Conservation (phyloP, 495 filamentous ascomycete species). For the Rhypophila decipiens region DNA sequence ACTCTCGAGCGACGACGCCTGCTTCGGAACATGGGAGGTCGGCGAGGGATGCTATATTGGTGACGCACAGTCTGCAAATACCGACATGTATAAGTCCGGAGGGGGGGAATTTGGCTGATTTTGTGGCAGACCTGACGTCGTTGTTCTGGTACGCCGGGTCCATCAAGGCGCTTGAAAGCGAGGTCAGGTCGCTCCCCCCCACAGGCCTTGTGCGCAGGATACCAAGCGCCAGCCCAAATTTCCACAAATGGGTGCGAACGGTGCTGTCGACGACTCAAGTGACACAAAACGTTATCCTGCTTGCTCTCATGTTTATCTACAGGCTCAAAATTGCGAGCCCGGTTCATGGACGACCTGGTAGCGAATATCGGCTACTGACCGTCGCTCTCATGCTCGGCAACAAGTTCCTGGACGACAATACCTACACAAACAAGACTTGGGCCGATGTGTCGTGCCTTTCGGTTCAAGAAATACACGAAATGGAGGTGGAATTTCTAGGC, state of each 20-base stretch:
- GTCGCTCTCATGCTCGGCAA: slow-evolving; percentile 98
- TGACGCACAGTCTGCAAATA: slow-evolving; percentile 59
- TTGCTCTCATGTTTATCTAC: slow-evolving; percentile 91
- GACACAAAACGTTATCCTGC: slow-evolving; percentile 87
- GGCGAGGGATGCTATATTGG: slow-evolving; percentile 39
- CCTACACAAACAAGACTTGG: slow-evolving; percentile 99
- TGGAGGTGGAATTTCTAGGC: slow-evolving; percentile 99
- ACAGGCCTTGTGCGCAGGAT: too few relatives aligned
- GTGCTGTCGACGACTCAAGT: slow-evolving; percentile 94
- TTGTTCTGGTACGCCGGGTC: slow-evolving; percentile 96
- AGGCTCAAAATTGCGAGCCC: slow-evolving; percentile 86
- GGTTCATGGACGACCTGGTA: slow-evolving; percentile 85
- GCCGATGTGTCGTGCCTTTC: slow-evolving; percentile 95
- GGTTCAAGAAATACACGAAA: slow-evolving; percentile 93
- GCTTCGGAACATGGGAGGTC: slow-evolving; percentile 14
- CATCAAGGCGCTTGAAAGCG: slow-evolving; percentile 39
- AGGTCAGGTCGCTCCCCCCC: too few relatives aligned
- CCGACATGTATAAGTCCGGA: slow-evolving; percentile 67
- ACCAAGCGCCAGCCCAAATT: slow-evolving; percentile 49
- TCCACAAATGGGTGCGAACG: slow-evolving; percentile 88
- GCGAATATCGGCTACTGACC: slow-evolving; percentile 91
- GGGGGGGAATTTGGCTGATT: slow-evolving; percentile 69
- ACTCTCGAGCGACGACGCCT: slow-evolving; percentile 30
- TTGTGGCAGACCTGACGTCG: slow-evolving; percentile 89
- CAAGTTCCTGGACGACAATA: slow-evolving; percentile 98